Evolutionary conservation across 2,329 filamentous ascomycete species (phyloP), one percentile per base, ranked within the genome.

Genomic region (Diaporthe caulivora): DNA sequence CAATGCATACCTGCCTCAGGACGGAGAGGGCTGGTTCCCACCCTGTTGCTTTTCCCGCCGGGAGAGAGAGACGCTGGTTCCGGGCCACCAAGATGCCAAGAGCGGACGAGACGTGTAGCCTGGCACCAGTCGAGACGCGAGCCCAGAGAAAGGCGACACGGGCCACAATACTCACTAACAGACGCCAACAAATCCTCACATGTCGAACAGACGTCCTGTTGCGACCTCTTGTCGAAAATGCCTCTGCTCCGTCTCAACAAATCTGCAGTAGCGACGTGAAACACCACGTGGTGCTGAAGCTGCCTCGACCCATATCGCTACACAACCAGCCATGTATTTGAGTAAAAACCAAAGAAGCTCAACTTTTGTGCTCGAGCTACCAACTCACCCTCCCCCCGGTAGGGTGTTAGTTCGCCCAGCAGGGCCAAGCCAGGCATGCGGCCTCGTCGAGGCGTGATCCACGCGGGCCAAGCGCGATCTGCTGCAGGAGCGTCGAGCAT

Each of bases 381-480:
- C n/a, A n/a, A n/a, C n/a, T n/a, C n/a, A n/a, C n/a, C n/a, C n/a
- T n/a, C n/a, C n/a, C n/a, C n/a, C n/a, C n/a, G n/a, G n/a, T n/a
- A n/a, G n/a, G n/a, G n/a, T n/a, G n/a, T n/a, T 5, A 47, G 2
- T n/a, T n/a, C 31, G 44, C 47, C 62, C 47, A 65, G 62, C 44
- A 11, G 2, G 62, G 62, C 62, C 62, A 51, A 65, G 62, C 10
- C 62, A 24, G 11, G 57, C 37, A 24, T 62, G 57, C 57, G 31
- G 57, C 37, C 37, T 62, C 37, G 37, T 44, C 57, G 29, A 44
- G 47, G 62, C 62, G 44, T 65, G 62, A 51, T 65, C 44, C 24
- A 9, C 62, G 31, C 42, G 29, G 60, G 60, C 60, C 60, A 65
- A 67, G 62, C 47, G 44, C 47, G 62, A 67, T 67, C 62, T 67